These are phyloP conservation scores for Elymus sibiricus DNA, from an alignment of 176 grass and related monocot genomes.

Conservation along the genomic window DNA sequence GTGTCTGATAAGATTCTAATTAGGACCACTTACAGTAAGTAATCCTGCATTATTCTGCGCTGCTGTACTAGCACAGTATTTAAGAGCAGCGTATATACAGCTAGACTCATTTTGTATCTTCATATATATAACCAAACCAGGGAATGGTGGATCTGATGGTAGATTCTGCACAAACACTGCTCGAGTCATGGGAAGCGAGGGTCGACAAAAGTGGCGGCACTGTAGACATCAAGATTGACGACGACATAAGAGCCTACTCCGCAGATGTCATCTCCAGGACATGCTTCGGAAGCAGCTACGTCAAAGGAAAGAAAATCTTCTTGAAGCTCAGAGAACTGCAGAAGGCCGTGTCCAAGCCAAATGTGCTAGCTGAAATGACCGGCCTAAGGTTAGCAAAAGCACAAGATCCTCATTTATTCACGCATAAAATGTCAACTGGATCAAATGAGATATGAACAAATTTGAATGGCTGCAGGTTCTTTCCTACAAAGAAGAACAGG, in stretches of 20 bases:
- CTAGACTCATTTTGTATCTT: neutral
- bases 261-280: constrained; percentile 88
- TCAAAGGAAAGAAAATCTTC: constrained; percentile 88
- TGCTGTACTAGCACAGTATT: neutral
- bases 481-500: constrained; percentile 62
- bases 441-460: neutral
- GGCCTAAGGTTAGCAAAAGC: constrained; percentile 58
- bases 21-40: constrained; percentile 34
- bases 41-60: constrained; percentile 12
- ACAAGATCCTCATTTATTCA: neutral
- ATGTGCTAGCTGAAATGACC: constrained; percentile 79
- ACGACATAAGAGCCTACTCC: constrained; percentile 86
- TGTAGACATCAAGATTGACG: constrained; percentile 73
- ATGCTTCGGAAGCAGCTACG: constrained; percentile 94
- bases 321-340: constrained; percentile 81
- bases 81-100: neutral
- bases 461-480: constrained; percentile 38
- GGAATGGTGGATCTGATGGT: constrained; percentile 97
- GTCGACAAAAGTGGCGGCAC: constrained; percentile 49
- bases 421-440: no score
- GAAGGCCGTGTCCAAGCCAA: constrained; percentile 75
- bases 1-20: neutral
- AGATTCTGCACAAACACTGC: constrained; percentile 65
- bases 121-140: constrained; percentile 22
- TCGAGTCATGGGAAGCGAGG: constrained; percentile 64